Evolutionary conservation across 2,329 filamentous ascomycete species (phyloP).

Genomic region (Fusarium subglutinans): DNA sequence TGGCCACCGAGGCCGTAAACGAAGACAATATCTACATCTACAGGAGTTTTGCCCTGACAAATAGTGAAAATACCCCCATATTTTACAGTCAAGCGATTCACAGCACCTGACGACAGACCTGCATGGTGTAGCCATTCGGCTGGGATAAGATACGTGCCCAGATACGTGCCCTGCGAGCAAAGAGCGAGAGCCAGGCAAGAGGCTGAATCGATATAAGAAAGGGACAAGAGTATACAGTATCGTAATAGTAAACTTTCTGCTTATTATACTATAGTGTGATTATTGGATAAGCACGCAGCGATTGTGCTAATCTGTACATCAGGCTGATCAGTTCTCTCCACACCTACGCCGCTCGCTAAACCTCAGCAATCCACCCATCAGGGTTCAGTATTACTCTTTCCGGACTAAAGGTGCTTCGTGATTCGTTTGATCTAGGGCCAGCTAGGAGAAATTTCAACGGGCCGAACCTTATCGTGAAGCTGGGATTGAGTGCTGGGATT

Average conservation of each 20-base stretch:
- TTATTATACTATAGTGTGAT: too few species aligned
- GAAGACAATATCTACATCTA: background rate
- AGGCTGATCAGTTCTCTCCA: background rate
- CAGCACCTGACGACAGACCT: background rate
- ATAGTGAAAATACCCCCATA: background rate
- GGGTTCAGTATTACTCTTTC: background rate
- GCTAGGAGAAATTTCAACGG: background rate
- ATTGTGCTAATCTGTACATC: background rate
- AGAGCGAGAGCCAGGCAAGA: background rate
- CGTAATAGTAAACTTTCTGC: fast-evolving
- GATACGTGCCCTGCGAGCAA: fast-evolving
- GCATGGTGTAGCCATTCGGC: background rate
- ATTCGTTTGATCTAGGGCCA: background rate
- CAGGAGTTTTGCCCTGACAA: fast-evolving
- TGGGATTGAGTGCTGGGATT: background rate
- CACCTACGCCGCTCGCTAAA: background rate
- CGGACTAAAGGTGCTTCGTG: background rate
- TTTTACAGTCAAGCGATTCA: background rate
- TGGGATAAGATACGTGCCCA: fast-evolving
- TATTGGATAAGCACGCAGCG: background rate
- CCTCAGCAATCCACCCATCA: background rate
- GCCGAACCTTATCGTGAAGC: background rate
- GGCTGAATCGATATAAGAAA: fast-evolving
- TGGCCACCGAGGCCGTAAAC: background rate
- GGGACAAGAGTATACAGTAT: fast-evolving